Percentiles rank a stretch among this genome's conserved stretches.
Conservation (phyloP, 1,284 basidiomycete species). For the Pholiota adiposa region DNA sequence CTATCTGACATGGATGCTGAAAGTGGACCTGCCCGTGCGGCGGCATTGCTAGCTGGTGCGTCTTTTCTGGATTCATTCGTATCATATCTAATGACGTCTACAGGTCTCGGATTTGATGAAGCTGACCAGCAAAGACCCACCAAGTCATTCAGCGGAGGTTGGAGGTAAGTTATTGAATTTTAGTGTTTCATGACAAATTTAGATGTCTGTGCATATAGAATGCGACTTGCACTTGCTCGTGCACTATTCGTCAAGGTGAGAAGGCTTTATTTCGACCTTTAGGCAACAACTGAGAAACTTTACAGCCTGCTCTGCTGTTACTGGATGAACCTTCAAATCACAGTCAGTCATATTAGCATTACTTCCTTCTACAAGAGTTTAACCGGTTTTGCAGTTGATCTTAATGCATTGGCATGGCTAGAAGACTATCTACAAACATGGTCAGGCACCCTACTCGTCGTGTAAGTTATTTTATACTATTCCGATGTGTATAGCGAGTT, state of each 20-base stretch:
- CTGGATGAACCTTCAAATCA: conserved; percentile 99
- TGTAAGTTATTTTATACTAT: conserved; percentile 51
- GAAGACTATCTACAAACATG: conserved; percentile 99
- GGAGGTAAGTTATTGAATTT: conserved; percentile 65
- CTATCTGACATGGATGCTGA: conserved; percentile 98
- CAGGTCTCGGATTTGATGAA: conserved; percentile 90
- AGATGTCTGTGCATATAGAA: conserved; percentile 46
- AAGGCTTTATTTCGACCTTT: not conserved
- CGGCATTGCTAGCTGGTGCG: conserved; percentile 84
- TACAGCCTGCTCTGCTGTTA: conserved; percentile 76
- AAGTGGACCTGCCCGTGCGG: conserved; percentile 93
- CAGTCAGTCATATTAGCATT: conserved; percentile 55
- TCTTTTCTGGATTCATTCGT: not conserved
- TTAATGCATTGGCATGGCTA: conserved; percentile 84
- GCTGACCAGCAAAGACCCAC: conserved; percentile 85
- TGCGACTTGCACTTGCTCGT: conserved; percentile 83
- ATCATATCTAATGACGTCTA: not conserved
- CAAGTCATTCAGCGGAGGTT: conserved; percentile 95
- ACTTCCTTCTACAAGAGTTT: too few relatives aligned
- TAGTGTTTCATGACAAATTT: conserved; percentile 1
- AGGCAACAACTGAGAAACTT: not conserved
- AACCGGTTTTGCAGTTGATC: conserved; percentile 57
- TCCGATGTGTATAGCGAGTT: not conserved
- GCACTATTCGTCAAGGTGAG: conserved; percentile 93
- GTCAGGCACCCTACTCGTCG: conserved; percentile 93